Evolutionary conservation across 2,329 filamentous ascomycete species (phyloP).

Genomic region (Colletotrichum caudatum): DNA sequence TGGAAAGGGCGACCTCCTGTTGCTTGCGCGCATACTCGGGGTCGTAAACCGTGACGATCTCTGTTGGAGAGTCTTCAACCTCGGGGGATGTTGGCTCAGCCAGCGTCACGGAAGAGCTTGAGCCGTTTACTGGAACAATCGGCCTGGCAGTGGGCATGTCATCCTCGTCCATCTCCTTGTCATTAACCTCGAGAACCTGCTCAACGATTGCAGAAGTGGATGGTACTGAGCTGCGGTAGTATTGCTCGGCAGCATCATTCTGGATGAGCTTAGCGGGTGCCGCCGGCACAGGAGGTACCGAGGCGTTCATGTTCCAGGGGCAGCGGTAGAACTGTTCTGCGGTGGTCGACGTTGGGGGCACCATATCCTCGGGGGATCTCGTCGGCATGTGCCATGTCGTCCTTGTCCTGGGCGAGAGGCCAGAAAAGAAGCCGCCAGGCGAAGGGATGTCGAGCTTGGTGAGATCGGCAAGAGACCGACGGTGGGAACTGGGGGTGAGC

Average conservation of each 20-base stretch:
- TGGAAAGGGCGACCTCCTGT: slow-evolving; percentile 75
- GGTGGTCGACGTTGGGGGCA: slow-evolving; percentile 85
- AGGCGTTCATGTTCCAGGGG: slow-evolving; percentile 74
- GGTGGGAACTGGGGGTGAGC: slow-evolving; percentile 58
- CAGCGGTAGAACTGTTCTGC: slow-evolving; percentile 91
- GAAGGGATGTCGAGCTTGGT: slow-evolving; percentile 90
- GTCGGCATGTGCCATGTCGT: slow-evolving; percentile 82
- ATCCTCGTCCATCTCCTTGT: slow-evolving; percentile 63
- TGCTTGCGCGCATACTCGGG: slow-evolving; percentile 81
- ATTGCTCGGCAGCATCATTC: slow-evolving; percentile 55
- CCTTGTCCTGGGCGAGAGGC: slow-evolving; percentile 79
- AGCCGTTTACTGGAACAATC: slow-evolving; percentile 45
- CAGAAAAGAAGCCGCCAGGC: slow-evolving; percentile 91
- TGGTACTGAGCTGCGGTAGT: slow-evolving; percentile 53
- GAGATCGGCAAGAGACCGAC: slow-evolving; percentile 75
- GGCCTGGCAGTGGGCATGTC: slow-evolving; percentile 77
- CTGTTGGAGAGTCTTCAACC: slow-evolving; percentile 69
- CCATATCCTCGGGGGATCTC: slow-evolving; percentile 64
- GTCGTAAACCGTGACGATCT: slow-evolving; percentile 78
- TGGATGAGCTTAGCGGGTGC: slow-evolving; percentile 44
- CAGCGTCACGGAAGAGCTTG: slow-evolving; percentile 49
- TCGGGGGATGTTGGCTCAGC: slow-evolving; percentile 56
- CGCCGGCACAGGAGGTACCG: slow-evolving; percentile 50
- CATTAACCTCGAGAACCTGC: slow-evolving; percentile 72
- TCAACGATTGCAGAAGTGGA: slow-evolving; percentile 65